Evolutionary conservation across 1,139 yeast genomes (phyloP).

Genomic region (Lodderomyces orthopsilosis): DNA sequence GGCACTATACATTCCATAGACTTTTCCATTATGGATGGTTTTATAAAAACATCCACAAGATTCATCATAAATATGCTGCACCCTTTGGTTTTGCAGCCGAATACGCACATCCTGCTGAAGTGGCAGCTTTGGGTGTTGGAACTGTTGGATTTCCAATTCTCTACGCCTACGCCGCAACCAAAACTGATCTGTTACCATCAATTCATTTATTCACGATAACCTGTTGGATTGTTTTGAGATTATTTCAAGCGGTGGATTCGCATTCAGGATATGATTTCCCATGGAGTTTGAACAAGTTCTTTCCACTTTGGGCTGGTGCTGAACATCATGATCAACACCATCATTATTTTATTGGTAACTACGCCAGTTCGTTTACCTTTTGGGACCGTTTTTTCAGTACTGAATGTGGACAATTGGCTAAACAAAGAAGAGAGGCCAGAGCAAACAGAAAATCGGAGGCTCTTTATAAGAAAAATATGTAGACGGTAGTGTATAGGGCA

Average conservation of each 20-base stretch:
- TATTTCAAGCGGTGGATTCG: slow-evolving; percentile 93
- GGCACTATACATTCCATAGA: slow-evolving; percentile 97
- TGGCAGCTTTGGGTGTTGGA: slow-evolving; percentile 85
- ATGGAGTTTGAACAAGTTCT: slow-evolving; percentile 84
- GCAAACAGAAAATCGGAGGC: slow-evolving; percentile 4
- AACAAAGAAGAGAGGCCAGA: slow-evolving; percentile 53
- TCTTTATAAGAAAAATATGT: slow-evolving; percentile 7
- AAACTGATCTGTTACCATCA: slow-evolving; percentile 42
- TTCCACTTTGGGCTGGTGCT: slow-evolving; percentile 98
- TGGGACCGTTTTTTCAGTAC: slow-evolving; percentile 85
- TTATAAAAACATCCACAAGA: slow-evolving; percentile 90
- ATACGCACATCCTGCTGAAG: slow-evolving; percentile 94
- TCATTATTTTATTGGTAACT: slow-evolving; percentile 88
- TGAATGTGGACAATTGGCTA: slow-evolving; percentile 75
- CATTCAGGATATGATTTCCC: slow-evolving; percentile 98
- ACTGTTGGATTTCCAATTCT: slow-evolving; percentile 91
- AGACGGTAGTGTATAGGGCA: not conserved
- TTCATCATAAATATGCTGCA: slow-evolving; percentile 95
- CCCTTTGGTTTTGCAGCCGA: slow-evolving; percentile 97
- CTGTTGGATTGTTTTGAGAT: slow-evolving; percentile 82
- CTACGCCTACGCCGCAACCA: slow-evolving; percentile 37
- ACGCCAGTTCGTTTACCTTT: slow-evolving; percentile 91
- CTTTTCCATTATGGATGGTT: slow-evolving; percentile 80
- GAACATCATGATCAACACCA: slow-evolving; percentile 97
- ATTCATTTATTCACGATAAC: slow-evolving; percentile 77